These are phyloP conservation scores for Melanomma pulvis-pyrius DNA, from an alignment of 495 filamentous ascomycete species.

Conservation along the genomic window DNA sequence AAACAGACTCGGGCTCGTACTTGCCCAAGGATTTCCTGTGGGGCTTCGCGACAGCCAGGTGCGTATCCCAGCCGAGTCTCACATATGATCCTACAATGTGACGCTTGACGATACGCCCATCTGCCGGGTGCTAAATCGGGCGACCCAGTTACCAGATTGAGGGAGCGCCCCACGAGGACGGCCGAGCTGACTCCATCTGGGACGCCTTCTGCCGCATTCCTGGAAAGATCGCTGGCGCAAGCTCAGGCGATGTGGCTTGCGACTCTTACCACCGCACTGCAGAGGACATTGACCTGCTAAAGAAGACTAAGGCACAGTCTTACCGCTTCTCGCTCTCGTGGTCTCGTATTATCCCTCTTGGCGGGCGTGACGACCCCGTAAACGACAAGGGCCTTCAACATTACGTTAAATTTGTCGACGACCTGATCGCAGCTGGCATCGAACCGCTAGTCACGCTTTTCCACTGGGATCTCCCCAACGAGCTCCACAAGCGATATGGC, in stretches of 20 bases:
- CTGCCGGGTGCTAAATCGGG: slow-evolving; percentile 7
- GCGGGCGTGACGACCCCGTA: slow-evolving; percentile 63
- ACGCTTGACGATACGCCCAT: slow-evolving; percentile 8
- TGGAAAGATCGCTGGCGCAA: slow-evolving; percentile 73
- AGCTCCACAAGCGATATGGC: slow-evolving; percentile 63
- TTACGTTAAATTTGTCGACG: slow-evolving; percentile 64
- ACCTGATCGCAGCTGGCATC: slow-evolving; percentile 62
- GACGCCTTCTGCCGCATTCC: slow-evolving; percentile 74
- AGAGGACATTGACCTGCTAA: slow-evolving; percentile 74
- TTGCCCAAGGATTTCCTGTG: slow-evolving; percentile 76
- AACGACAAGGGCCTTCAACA: slow-evolving; percentile 63
- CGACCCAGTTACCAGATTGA: slow-evolving; percentile 72
- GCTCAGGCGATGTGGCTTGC: slow-evolving; percentile 69
- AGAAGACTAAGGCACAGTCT: slow-evolving; percentile 62
- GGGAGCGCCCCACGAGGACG: slow-evolving; percentile 67
- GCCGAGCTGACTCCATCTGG: slow-evolving; percentile 75
- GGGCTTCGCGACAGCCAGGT: slow-evolving; percentile 82
- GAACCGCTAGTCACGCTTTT: slow-evolving; percentile 64
- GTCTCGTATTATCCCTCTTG: slow-evolving; percentile 71
- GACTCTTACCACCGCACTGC: slow-evolving; percentile 74
- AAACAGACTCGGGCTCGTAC: slow-evolving; percentile 24
- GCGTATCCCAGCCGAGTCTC: slow-evolving; percentile 41
- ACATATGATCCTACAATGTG: slow-evolving; percentile 21
- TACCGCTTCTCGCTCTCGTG: slow-evolving; percentile 80
- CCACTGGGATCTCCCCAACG: slow-evolving; percentile 67